These are phyloP conservation scores for Hydnomerulius pinastri DNA, from an alignment of 768 basidiomycete genomes.

Conservation along the genomic window DNA sequence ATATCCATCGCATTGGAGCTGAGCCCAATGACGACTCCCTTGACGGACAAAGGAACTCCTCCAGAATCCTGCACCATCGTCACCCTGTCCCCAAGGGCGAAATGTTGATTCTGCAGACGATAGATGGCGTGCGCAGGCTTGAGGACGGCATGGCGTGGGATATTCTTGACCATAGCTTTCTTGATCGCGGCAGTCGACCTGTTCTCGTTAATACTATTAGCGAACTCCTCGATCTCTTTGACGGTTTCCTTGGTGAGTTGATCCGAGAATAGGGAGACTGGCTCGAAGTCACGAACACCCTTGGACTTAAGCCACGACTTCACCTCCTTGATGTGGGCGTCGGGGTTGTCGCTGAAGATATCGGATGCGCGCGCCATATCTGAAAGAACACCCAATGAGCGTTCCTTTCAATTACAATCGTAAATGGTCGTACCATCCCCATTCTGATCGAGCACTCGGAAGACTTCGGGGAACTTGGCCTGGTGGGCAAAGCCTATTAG, in stretches of 20 bases:
- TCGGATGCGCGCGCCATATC: conserved; percentile 72
- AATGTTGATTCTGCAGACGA: conserved; percentile 86
- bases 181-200: conserved; percentile 71
- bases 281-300: conserved; percentile 88
- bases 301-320: conserved; percentile 84
- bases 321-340: conserved; percentile 72
- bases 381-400: conserved; percentile 31
- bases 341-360: conserved; percentile 60
- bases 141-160: conserved; percentile 89
- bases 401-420: neutral
- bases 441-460: conserved; percentile 64
- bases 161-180: conserved; percentile 90
- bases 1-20: conserved; percentile 90
- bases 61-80: conserved; percentile 96
- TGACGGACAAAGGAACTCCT: conserved; percentile 84
- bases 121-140: conserved; percentile 91
- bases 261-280: conserved; percentile 89
- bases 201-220: conserved; percentile 63
- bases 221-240: conserved; percentile 71
- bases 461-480: conserved; percentile 84
- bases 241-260: conserved; percentile 92
- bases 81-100: conserved; percentile 89
- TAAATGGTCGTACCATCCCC: conserved; percentile 57
- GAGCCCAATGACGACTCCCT: conserved; percentile 92
- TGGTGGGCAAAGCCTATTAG: conserved; percentile 31